Evolutionary conservation across 2,329 filamentous ascomycete species (phyloP).

Genomic region (Paraconiothyrium brasiliense): DNA sequence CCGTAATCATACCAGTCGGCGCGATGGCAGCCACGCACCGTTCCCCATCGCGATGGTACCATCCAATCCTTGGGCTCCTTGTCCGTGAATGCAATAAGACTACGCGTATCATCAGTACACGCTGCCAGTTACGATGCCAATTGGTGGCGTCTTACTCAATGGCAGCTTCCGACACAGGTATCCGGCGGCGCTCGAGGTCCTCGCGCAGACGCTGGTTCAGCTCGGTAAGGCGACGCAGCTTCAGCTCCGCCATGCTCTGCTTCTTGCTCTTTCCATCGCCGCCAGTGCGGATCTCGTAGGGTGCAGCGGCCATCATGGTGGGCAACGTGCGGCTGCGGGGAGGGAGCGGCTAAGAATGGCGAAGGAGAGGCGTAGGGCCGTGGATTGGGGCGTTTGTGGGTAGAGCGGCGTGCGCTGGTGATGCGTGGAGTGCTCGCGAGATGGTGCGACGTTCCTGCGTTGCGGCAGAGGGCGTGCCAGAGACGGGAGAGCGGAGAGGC

Average conservation of each 20-base stretch:
- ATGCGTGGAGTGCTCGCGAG: slow-evolving; percentile 30
- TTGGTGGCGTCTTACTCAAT: slow-evolving; percentile 54
- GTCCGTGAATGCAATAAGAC: slow-evolving; percentile 97
- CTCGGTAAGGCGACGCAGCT: slow-evolving; percentile 94
- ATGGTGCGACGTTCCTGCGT: slow-evolving; percentile 44
- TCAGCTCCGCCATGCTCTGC: slow-evolving; percentile 98
- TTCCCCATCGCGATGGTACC: slow-evolving; percentile 96
- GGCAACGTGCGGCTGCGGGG: slow-evolving; percentile 27
- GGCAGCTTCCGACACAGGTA: slow-evolving; percentile 93
- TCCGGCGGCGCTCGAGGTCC: slow-evolving; percentile 92
- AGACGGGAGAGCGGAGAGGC: slow-evolving; percentile 30
- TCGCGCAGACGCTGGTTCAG: slow-evolving; percentile 95
- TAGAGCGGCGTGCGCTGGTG: slow-evolving; percentile 31
- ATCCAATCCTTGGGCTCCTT: slow-evolving; percentile 96
- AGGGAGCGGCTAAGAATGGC: slow-evolving; percentile 16
- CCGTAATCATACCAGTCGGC: slow-evolving; percentile 3
- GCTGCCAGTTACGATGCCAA: neutral
- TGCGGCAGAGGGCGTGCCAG: slow-evolving; percentile 33
- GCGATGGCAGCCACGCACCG: slow-evolving; percentile 58
- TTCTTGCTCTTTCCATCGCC: slow-evolving; percentile 86
- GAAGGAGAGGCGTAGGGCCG: slow-evolving; percentile 25
- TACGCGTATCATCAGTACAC: slow-evolving; percentile 54
- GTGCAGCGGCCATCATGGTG: slow-evolving; percentile 64
- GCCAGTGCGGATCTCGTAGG: slow-evolving; percentile 72
- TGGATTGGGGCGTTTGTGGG: slow-evolving; percentile 25